Conservation (phyloP, 2,329 filamentous ascomycete genomes). For the Setomelanomma holmii region DNA sequence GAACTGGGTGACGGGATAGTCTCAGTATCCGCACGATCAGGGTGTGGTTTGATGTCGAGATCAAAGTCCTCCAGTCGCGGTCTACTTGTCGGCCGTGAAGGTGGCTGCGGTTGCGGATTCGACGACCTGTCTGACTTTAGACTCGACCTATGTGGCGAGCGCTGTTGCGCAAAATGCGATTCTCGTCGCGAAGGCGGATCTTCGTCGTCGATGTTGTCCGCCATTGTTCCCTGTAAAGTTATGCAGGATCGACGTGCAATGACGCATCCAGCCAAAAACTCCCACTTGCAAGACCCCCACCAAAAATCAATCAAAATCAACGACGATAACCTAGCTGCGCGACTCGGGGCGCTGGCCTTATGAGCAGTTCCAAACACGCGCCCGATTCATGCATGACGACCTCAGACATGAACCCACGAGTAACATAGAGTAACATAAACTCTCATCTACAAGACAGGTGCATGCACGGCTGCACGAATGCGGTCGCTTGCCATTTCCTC, state of each 20-base stretch:
- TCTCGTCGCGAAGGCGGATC: slow-evolving; percentile 31
- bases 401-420: background rate
- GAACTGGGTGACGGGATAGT: slow-evolving; percentile 10
- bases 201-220: slow-evolving; percentile 30
- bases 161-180: slow-evolving; percentile 45
- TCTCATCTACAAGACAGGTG: background rate
- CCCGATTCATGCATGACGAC: background rate
- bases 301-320: background rate
- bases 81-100: slow-evolving; percentile 20
- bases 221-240: slow-evolving; percentile 25
- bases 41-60: slow-evolving; percentile 11
- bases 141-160: slow-evolving; percentile 38
- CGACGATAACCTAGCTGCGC: background rate
- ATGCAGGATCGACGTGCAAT: slow-evolving; percentile 7
- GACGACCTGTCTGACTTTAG: slow-evolving; percentile 16
- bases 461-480: background rate
- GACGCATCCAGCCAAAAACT: slow-evolving; percentile 8
- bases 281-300: background rate
- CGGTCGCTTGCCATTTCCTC: background rate
- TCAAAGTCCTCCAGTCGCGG: slow-evolving; percentile 24
- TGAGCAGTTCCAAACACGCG: background rate
- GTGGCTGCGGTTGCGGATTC: slow-evolving; percentile 18
- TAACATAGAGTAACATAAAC: background rate
- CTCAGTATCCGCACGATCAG: slow-evolving; percentile 22
- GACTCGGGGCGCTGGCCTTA: background rate